Evolutionary conservation across 2,329 filamentous ascomycete species (phyloP), one percentile per base, ranked within the genome.

Genomic region (Chrysoporthe austroafricana): DNA sequence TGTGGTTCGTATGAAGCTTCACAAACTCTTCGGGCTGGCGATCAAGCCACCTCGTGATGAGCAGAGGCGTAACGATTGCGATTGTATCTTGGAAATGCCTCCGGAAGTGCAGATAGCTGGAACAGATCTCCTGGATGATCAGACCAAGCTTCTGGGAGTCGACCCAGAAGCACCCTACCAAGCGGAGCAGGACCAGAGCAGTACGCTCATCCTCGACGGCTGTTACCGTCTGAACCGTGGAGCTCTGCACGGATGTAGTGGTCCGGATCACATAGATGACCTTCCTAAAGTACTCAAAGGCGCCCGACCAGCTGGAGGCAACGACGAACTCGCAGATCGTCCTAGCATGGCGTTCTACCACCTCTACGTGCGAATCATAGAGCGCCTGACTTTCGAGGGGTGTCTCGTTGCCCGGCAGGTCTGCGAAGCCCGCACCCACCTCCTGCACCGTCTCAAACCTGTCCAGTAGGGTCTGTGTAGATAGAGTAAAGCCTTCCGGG

Each of bases 11-110:
- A 75, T 91, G 89, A 67, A 91, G 79, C 67, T 85, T 82, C 59
- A 90, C 84, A 74, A 91, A 91, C 75, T 91, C 88, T 46, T 83
- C 77, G 1, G 89, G 89, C 71, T 85, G 87, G 11, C 87, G 84
- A 72, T 90, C 87, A 46, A 91, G 83, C 89, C 89, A 91, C 70
- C 87, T 81, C 43, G 83, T 85, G 66, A 91, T 88, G 63, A 91
- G 78, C 62, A 90, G 76, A 6, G 89, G 88, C n/a, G 86, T 79
- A 16, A 89, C 82, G 50, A 88, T 81, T 56, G 88, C 88, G 44
- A 91, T 81, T 2, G 87, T 85, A 71, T 88, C 88, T 72, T 91
- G 89, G 73, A 87, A 88, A 0, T 84, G 77, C 72, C 86, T 89
- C 70, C 87, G 84, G 69, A 91, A 86, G 74, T 91, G 88, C 58